Percentiles rank a stretch among this genome's conserved stretches.
Evolutionary conservation across 768 basidiomycete genomes (phyloP).

Genomic region (Stropharia rugosoannulata): DNA sequence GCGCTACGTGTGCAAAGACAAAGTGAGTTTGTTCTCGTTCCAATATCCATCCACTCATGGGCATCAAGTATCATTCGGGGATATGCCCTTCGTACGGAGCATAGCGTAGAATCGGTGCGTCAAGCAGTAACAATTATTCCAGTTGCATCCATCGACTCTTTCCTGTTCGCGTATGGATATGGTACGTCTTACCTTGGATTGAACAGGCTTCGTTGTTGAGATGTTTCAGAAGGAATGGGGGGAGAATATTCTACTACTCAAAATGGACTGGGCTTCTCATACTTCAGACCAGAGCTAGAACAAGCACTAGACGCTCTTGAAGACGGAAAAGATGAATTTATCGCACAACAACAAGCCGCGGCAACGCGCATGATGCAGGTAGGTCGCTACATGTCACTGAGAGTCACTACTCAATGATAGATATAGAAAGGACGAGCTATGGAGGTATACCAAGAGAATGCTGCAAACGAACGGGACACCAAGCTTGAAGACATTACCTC

Average conservation of each 20-base stretch:
- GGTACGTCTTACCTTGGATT: no score
- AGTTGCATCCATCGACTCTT: no score
- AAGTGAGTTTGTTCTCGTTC: neutral
- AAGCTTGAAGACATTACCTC: neutral
- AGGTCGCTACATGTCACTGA: neutral
- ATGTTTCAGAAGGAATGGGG: no score
- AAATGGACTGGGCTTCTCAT: neutral
- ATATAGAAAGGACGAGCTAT: slow-evolving; percentile 3
- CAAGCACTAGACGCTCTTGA: neutral
- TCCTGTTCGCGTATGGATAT: no score
- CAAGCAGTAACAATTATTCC: no score
- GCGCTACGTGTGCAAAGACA: slow-evolving; percentile 3
- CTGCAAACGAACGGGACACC: neutral
- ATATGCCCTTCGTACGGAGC: neutral
- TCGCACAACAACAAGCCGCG: neutral
- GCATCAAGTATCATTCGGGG: neutral
- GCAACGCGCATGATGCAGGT: slow-evolving; percentile 8
- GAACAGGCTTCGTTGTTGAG: no score
- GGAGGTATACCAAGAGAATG: neutral
- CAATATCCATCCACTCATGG: neutral
- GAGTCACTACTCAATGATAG: neutral
- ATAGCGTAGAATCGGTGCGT: no score
- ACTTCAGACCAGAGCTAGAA: slow-evolving; percentile 5
- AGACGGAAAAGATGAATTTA: neutral
- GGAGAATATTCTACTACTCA: neutral